Conservation (phyloP, 305 asterid species). For the Fraxinus platypoda region DNA sequence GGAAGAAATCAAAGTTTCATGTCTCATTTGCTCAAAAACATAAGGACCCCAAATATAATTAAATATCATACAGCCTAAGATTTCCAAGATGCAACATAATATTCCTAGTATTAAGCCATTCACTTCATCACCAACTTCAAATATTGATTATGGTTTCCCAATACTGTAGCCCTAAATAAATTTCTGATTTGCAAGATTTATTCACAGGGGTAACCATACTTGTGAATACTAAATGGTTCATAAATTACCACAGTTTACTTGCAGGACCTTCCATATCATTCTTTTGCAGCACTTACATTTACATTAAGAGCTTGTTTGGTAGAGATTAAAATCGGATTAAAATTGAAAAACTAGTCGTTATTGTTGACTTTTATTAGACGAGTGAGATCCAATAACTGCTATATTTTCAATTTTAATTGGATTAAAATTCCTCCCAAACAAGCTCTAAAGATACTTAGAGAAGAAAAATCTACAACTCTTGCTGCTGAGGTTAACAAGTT, state of each 20-base stretch:
- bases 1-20: background rate
- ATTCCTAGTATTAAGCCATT: background rate
- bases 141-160: background rate
- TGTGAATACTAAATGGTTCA: background rate
- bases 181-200: background rate
- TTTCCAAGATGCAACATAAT: background rate
- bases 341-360: too few species aligned
- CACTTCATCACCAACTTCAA: background rate
- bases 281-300: background rate
- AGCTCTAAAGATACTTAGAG: background rate
- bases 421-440: too few species aligned
- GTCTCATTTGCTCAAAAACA: background rate
- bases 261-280: background rate
- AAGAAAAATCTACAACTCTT: background rate
- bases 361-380: too few species aligned
- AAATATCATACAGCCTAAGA: background rate
- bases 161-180: background rate
- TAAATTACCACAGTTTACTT: background rate
- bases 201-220: background rate
- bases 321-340: too few species aligned
- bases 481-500: background rate
- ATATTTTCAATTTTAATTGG: too few species aligned
- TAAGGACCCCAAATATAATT: background rate
- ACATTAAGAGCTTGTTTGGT: too few species aligned
- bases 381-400: too few species aligned